Conservation (phyloP, 106 monocot genomes). For the Dioscorea alata region DNA sequence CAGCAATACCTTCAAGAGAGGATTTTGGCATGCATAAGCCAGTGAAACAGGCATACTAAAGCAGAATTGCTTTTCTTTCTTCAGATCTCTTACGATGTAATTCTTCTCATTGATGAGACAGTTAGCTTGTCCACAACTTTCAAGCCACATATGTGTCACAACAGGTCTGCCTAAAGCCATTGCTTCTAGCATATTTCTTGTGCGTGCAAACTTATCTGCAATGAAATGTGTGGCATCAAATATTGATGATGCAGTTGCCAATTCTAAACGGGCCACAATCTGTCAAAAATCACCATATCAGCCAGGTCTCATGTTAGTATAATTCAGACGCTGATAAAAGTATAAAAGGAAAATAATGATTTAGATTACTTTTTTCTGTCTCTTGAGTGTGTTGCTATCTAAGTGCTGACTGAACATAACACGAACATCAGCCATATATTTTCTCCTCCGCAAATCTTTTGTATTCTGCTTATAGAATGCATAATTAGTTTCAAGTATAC, state of each 20-base stretch:
- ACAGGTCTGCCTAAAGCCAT: conserved; percentile 81
- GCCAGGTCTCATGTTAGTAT: neutral
- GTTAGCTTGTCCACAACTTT: conserved; percentile 76
- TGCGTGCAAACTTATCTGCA: conserved; percentile 80
- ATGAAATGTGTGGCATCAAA: conserved; percentile 87
- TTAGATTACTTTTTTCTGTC: conserved; percentile 70
- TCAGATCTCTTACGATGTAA: conserved; percentile 77
- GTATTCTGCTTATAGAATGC: conserved; percentile 10
- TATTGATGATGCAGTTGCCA: conserved; percentile 48
- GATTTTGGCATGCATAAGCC: conserved; percentile 47
- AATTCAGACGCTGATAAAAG: neutral
- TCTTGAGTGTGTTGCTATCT: conserved; percentile 65
- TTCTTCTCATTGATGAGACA: conserved; percentile 87
- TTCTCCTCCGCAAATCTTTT: conserved; percentile 56
- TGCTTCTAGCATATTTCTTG: conserved; percentile 92
- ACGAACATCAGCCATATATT: conserved; percentile 53
- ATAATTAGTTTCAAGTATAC: conserved; percentile 25
- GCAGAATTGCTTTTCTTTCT: conserved; percentile 87
- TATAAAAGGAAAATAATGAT: neutral
- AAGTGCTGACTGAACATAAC: conserved; percentile 88
- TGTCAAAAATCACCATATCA: conserved; percentile 9
- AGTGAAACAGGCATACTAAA: conserved; percentile 84
- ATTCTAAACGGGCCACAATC: conserved; percentile 62
- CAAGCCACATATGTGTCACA: conserved; percentile 86
- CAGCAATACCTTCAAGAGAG: conserved; percentile 62